phyloP scores from a whole-genome alignment of 371 early-diverging fungal genomes.

The Amoeboradix gromovi region DNA sequence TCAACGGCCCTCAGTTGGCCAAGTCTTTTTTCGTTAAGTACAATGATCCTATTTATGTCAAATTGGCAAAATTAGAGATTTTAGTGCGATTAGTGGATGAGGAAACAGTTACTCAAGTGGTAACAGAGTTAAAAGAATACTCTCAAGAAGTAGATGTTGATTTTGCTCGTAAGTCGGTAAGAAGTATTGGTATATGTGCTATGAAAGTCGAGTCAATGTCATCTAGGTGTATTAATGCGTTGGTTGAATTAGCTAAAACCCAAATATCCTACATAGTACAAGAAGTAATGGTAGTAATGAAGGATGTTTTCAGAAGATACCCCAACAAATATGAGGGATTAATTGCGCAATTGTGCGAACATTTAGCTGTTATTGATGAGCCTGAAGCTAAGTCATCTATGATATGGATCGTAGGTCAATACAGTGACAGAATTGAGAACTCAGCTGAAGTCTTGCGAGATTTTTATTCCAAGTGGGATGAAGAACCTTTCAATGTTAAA shows the following conservation, averaged over 20 bases:
- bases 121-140: conserved; percentile 73
- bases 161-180: conserved; percentile 66
- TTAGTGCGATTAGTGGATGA: conserved; percentile 56
- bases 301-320: conserved; percentile 78
- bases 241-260: conserved; percentile 63
- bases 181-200: conserved; percentile 69
- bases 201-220: conserved; percentile 63
- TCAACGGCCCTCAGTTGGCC: conserved; percentile 40
- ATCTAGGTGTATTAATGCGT: conserved; percentile 49
- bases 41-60: conserved; percentile 92
- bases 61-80: conserved; percentile 77
- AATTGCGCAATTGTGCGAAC: conserved; percentile 55
- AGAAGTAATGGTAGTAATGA: conserved; percentile 64
- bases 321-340: conserved; percentile 55
- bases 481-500: conserved; percentile 51
- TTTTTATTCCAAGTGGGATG: conserved; percentile 46
- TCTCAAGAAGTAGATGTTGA: conserved; percentile 87
- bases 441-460: conserved; percentile 43
- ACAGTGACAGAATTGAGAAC: conserved; percentile 64
- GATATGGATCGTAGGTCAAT: conserved; percentile 89
- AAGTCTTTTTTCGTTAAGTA: conserved; percentile 91
- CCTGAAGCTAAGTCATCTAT: conserved; percentile 71
- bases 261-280: conserved; percentile 69
- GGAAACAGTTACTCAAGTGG: conserved; percentile 54
- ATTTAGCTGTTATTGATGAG: conserved; percentile 56